Percentiles rank a stretch among this genome's conserved stretches.
phyloP scores from a whole-genome alignment of 2,329 filamentous ascomycete species.

The Cadophora luteo-olivacea region DNA sequence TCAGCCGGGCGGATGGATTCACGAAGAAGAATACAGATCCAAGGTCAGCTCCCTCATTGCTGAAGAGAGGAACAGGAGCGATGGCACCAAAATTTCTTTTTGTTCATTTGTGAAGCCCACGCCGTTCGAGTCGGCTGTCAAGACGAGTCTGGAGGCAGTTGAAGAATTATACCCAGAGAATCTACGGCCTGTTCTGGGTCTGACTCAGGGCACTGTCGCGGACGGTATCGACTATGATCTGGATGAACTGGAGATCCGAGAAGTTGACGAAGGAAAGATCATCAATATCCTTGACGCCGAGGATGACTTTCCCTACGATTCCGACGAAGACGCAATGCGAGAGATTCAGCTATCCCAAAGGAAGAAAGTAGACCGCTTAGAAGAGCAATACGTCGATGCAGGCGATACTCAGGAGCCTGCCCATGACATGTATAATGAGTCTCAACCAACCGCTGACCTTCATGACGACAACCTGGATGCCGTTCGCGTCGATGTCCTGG shows the following conservation, averaged over 20 bases:
- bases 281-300: conserved; percentile 50
- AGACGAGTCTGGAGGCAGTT: conserved; percentile 81
- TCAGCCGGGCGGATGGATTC: conserved; percentile 84
- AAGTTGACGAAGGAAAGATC: conserved; percentile 70
- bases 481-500: not conserved
- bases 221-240: conserved; percentile 24
- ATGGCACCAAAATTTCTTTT: conserved; percentile 59
- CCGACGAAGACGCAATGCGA: conserved; percentile 56
- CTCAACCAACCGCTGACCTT: conserved; percentile 20
- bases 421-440: conserved; percentile 25
- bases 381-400: conserved; percentile 29
- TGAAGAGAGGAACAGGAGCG: conserved; percentile 63
- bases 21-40: conserved; percentile 82
- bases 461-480: conserved; percentile 26
- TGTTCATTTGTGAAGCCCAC: conserved; percentile 66
- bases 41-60: conserved; percentile 67
- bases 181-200: conserved; percentile 56
- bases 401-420: conserved; percentile 22
- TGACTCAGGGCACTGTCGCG: conserved; percentile 23
- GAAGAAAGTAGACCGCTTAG: conserved; percentile 32
- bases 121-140: conserved; percentile 65
- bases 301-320: conserved; percentile 57
- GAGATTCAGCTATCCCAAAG: conserved; percentile 43
- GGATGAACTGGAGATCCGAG: conserved; percentile 36
- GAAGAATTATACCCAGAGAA: conserved; percentile 83